Base-by-base conservation (phyloP, 352 stramenopile species). In the Phytophthora sansomeana region DNA sequence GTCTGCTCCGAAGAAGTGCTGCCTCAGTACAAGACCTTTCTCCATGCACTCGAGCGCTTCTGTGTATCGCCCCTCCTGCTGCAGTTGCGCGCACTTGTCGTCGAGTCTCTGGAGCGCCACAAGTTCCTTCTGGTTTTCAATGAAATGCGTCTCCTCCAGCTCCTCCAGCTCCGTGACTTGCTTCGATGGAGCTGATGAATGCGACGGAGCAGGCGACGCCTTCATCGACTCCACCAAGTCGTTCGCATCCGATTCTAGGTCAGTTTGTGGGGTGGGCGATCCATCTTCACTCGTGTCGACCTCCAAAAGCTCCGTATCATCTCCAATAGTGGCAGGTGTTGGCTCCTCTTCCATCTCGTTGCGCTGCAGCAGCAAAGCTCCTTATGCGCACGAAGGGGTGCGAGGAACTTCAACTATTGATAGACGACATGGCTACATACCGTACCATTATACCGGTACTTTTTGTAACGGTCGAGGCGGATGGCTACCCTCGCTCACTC, bases 11-110 rank as follows among this genome's bases (percentile, higher is more conserved):
- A 98, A 98, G 65, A 98, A 97, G 57, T 98, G 92, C 77, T 98
- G 93, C 8, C 94, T 76, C 48, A 98, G 67, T 24, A 98, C 92
- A 6, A 98, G 81, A 0, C 87, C 94, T 39, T 96, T 93, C 63
- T 98, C 94, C 92, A 98, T 98, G 75, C 85, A 97, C 72, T 98
- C 93, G 17, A 98, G 78, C 19, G 94, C 93, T 46, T 98, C 88
- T 2, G 94, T 88, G 75, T 98, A 98, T 44, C 96, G 92, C 19
- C 93, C 95, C 56, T 96, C 82, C 63, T 96, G 81, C 67, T 98
- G 93, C n/a, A 98, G 77, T 43, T 91, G 78, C 24, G 82, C 93
- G 59, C 85, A 96, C 39, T 93, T 96, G 54, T 97, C 88, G 59
- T 98, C 92, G 10, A 98, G 81, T 0, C 89, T 75, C 65, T 97